Percentiles rank a stretch among this genome's conserved stretches.
phyloP scores from a whole-genome alignment of 768 basidiomycete genomes.

The Boletus rubescentipes region DNA sequence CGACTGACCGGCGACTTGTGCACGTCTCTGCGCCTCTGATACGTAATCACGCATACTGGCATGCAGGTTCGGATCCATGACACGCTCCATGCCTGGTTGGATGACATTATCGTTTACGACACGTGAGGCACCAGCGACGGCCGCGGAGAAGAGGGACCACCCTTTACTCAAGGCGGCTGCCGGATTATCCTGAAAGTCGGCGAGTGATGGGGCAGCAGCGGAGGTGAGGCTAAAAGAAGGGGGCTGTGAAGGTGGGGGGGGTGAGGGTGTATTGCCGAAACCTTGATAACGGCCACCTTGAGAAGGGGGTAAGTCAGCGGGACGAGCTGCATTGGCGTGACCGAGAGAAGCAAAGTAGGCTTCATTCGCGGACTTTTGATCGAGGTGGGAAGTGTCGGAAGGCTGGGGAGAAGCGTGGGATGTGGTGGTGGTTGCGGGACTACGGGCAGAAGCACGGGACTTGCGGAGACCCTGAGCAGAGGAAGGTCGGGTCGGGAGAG shows the following conservation, averaged over 20 bases:
- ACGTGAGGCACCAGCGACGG: constrained; percentile 74
- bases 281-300: constrained; percentile 94
- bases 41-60: constrained; percentile 73
- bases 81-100: constrained; percentile 83
- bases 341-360: constrained; percentile 84
- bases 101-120: constrained; percentile 85
- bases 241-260: constrained; percentile 50
- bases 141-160: constrained; percentile 93
- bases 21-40: constrained; percentile 63
- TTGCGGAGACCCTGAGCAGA: constrained; percentile 86
- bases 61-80: constrained; percentile 78
- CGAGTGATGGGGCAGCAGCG: constrained; percentile 71
- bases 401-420: not conserved
- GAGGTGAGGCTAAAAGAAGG: constrained; percentile 77
- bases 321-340: constrained; percentile 72
- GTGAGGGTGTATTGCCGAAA: constrained; percentile 84
- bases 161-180: constrained; percentile 85
- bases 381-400: constrained; percentile 32
- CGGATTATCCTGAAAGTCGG: constrained; percentile 86
- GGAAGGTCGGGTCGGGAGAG: constrained; percentile 57
- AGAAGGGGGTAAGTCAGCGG: constrained; percentile 81
- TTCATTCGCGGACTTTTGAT: constrained; percentile 84
- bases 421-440: constrained; percentile 35
- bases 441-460: constrained; percentile 70
- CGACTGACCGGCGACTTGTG: constrained; percentile 56